These are phyloP conservation scores for Penicillium hesseltinei DNA, from an alignment of 2,329 filamentous ascomycete species.

Conservation along the genomic window DNA sequence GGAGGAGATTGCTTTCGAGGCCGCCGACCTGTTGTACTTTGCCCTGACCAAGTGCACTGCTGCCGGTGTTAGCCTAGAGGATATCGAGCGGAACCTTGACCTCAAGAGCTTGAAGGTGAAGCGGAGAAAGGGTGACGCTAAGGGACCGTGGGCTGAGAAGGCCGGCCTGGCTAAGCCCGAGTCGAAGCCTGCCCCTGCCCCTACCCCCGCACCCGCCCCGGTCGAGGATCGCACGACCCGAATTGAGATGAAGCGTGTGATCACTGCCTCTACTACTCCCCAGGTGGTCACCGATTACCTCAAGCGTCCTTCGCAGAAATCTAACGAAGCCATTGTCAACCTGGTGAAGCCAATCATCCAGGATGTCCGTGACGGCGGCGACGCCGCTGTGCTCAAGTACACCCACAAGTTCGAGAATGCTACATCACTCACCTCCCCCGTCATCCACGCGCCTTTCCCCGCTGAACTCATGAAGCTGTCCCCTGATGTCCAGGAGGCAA, in stretches of 20 bases:
- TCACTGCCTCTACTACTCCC: constrained; percentile 63
- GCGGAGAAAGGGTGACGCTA: constrained; percentile 87
- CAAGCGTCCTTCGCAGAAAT: constrained; percentile 87
- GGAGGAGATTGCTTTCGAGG: constrained; percentile 86
- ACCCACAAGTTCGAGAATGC: constrained; percentile 99
- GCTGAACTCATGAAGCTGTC: constrained; percentile 79
- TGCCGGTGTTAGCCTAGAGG: constrained; percentile 78
- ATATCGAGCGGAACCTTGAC: constrained; percentile 89
- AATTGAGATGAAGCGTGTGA: constrained; percentile 80
- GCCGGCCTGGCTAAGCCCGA: constrained; percentile 57
- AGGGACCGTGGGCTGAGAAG: constrained; percentile 86
- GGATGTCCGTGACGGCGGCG: constrained; percentile 77
- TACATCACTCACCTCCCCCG: constrained; percentile 81
- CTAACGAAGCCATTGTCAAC: constrained; percentile 87
- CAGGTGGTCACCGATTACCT: constrained; percentile 70
- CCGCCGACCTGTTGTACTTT: constrained; percentile 94
- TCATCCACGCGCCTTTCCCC: constrained; percentile 86
- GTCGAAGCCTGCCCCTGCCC: constrained; percentile 30
- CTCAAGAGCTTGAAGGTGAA: constrained; percentile 95
- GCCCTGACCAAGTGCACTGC: constrained; percentile 84
- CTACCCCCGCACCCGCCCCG: constrained; percentile 50
- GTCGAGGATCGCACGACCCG: constrained; percentile 52
- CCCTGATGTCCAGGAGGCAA: constrained; percentile 82
- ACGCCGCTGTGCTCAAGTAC: constrained; percentile 84
- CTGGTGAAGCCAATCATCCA: constrained; percentile 91